phyloP scores from a whole-genome alignment of 73 alveolate species.

The Paramecium octaurelia region DNA sequence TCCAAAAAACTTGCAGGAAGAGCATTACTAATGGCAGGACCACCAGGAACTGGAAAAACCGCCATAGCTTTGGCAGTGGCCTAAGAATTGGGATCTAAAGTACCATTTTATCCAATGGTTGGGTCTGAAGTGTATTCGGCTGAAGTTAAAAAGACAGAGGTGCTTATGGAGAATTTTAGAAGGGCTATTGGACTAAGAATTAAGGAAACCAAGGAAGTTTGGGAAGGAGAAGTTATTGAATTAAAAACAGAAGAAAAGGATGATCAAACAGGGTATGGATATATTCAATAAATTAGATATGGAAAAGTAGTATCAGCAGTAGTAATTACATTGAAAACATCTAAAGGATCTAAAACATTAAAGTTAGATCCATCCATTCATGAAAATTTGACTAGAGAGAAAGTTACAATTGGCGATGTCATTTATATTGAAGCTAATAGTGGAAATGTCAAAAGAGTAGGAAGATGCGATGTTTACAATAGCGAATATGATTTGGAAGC shows the following conservation, averaged over 20 bases:
- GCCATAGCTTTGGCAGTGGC: slow-evolving; percentile 99
- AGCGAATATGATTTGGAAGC: slow-evolving; percentile 99
- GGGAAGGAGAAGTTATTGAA: slow-evolving; percentile 99
- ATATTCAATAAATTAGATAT: slow-evolving; percentile 2
- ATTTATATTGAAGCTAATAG: slow-evolving; percentile 99
- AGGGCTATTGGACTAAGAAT: slow-evolving; percentile 98
- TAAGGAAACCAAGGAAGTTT: slow-evolving; percentile 99
- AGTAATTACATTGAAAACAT: slow-evolving; percentile 87
- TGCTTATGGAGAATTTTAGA: slow-evolving; percentile 99
- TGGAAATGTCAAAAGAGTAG: slow-evolving; percentile 99
- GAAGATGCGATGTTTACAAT: slow-evolving; percentile 98
- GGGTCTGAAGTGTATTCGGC: slow-evolving; percentile 99
- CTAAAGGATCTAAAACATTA: slow-evolving; percentile 97
- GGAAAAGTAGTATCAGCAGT: slow-evolving; percentile 94
- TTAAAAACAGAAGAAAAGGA: slow-evolving; percentile 98
- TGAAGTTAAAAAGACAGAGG: slow-evolving; percentile 99
- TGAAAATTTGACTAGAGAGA: slow-evolving; percentile 98
- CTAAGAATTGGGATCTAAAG: slow-evolving; percentile 99
- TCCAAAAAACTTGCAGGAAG: slow-evolving; percentile 99
- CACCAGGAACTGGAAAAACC: slow-evolving; percentile 99
- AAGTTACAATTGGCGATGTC: slow-evolving; percentile 98
- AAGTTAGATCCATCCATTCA: slow-evolving; percentile 98
- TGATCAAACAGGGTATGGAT: slow-evolving; percentile 80
- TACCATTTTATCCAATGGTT: slow-evolving; percentile 99
- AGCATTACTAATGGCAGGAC: slow-evolving; percentile 98